Conservation (phyloP, 2,329 filamentous ascomycete genomes). For the Epichloe sylvatica region DNA sequence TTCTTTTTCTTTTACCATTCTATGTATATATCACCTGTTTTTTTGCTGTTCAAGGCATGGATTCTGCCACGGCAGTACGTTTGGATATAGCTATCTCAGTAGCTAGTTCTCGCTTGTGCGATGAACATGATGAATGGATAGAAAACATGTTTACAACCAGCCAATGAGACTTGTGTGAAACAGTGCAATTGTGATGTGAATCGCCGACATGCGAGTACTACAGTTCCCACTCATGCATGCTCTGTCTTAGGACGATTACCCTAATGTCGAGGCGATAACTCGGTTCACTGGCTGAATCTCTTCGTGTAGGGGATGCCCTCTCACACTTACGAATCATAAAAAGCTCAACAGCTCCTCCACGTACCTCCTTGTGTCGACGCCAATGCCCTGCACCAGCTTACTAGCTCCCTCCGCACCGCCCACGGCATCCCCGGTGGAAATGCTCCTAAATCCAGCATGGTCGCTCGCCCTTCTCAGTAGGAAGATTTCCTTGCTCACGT, state of each 20-base stretch:
- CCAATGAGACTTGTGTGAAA: not conserved
- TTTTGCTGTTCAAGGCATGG: not conserved
- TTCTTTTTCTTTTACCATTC: not conserved
- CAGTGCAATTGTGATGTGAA: not conserved
- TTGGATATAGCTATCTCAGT: not conserved
- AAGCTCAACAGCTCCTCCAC: constrained; percentile 58
- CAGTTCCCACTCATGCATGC: too few relatives aligned
- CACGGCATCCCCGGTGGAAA: constrained; percentile 21
- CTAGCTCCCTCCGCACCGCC: constrained; percentile 42
- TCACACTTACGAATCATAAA: constrained; percentile 11
- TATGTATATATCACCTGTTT: not conserved
- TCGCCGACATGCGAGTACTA: not conserved
- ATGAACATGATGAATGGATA: not conserved
- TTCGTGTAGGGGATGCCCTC: too few relatives aligned
- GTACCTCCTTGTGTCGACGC: constrained; percentile 62
- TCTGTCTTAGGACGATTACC: too few relatives aligned
- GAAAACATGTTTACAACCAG: not conserved
- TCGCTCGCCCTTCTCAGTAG: constrained; percentile 47
- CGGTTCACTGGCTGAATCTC: too few relatives aligned
- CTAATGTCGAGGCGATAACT: too few relatives aligned
- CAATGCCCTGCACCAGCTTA: constrained; percentile 56
- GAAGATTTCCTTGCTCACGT: constrained; percentile 43
- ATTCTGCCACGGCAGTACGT: not conserved
- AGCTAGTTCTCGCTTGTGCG: not conserved
- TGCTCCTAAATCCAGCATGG: constrained; percentile 27